Evolutionary conservation across 768 basidiomycete species (phyloP).

Genomic region (Lactifluus piperatus): DNA sequence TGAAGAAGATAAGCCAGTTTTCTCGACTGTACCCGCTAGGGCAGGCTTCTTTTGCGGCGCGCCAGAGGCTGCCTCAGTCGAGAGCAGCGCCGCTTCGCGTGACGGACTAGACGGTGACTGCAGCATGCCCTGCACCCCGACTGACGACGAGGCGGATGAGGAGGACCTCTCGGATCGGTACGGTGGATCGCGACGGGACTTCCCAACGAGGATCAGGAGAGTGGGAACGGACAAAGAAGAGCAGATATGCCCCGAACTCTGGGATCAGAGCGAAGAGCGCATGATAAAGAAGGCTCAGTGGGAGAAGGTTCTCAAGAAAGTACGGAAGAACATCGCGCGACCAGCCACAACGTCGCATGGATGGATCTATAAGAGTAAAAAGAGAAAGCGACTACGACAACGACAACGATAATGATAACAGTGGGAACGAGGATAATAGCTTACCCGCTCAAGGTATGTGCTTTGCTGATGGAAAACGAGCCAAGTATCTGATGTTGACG

Average conservation of each 20-base stretch:
- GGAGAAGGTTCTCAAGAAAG: not conserved
- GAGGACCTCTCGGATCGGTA: not conserved
- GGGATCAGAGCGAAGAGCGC: not conserved
- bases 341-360: not conserved
- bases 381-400: not conserved
- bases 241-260: not conserved
- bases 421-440: not conserved
- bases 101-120: not conserved
- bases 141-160: not conserved
- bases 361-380: not conserved
- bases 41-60: not conserved
- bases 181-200: not conserved
- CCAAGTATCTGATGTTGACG: not conserved
- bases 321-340: not conserved
- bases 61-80: not conserved
- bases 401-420: not conserved
- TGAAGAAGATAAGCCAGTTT: not conserved
- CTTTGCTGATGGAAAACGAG: not conserved
- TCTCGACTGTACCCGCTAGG: not conserved
- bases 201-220: not conserved
- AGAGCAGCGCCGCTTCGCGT: not conserved
- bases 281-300: not conserved
- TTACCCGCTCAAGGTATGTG: not conserved
- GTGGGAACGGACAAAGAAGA: not conserved
- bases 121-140: not conserved